These are phyloP conservation scores for Pseudogymnoascus sp. DNA, from an alignment of 2,329 filamentous ascomycete genomes.

Conservation along the genomic window DNA sequence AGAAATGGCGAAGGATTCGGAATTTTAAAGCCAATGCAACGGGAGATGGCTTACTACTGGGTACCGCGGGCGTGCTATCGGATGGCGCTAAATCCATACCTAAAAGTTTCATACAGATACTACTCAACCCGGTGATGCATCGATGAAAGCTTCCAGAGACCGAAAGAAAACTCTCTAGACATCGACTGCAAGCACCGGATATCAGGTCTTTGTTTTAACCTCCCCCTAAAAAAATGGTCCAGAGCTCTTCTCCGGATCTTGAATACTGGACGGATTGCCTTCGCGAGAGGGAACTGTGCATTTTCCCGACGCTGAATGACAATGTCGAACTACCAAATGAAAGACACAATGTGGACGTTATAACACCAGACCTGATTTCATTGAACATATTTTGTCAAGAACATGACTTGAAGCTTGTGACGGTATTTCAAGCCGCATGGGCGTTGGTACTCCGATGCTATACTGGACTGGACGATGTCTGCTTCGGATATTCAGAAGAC, in stretches of 20 bases:
- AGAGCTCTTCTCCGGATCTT: background rate
- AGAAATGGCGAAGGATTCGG: background rate
- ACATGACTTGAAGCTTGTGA: background rate
- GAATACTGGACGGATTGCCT: background rate
- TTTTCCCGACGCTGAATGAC: background rate
- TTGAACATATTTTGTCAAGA: background rate
- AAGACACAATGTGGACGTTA: background rate
- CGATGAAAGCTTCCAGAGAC: background rate
- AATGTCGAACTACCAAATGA: background rate
- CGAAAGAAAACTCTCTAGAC: background rate
- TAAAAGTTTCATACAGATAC: background rate
- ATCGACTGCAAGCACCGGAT: background rate
- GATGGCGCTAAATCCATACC: background rate
- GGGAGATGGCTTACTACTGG: background rate
- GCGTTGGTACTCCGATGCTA: conserved; percentile 42
- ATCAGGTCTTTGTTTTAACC: background rate
- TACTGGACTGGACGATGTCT: conserved; percentile 39
- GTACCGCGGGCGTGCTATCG: background rate
- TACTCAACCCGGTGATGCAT: background rate
- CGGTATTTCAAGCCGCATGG: conserved; percentile 44
- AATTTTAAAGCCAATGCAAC: background rate
- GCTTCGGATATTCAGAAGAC: conserved; percentile 37
- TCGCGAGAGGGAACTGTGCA: background rate
- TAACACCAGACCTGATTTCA: background rate
- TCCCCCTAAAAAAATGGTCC: background rate